Evolutionary conservation across 306 rosid genomes (phyloP), one percentile per base, ranked within the genome.

Genomic region (Heteromeles arbutifolia): DNA sequence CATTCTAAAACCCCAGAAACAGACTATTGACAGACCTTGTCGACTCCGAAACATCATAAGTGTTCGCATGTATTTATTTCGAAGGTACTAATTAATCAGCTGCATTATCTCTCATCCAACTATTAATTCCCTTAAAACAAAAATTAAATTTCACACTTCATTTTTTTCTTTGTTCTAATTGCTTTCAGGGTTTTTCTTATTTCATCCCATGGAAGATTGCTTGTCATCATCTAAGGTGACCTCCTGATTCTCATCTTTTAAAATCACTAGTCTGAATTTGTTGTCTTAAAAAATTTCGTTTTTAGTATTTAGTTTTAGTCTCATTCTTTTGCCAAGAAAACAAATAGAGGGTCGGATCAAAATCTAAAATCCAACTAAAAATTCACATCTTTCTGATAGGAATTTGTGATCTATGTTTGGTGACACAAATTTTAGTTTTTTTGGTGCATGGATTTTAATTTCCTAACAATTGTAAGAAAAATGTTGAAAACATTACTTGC

Each of bases 191-290:
- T 70, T 25, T 17, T 41, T 67, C 63, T 45, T 4, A 57, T 6
- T 65, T 68, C 25, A 61, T 32, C 54, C 21, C 57, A 74, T 58
- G 83, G 71, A 67, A 48, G 61, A 58, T 31, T 44, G 44, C 67
- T 31, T 4, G 19, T 13, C 69, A 65, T 79, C 53, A 57, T 67
- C 79, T 2, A 74, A 80, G 83, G 83, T 74, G 67, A 67, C n/a
- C n/a, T 56, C 28, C 11, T 70, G 8, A 21, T 25, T 58, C 43
- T 15, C 29, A 25, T 52, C 7, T 65, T 18, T 25, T 14, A 39
- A 67, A 1, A 26, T 12, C 15, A 13, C 39, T 37, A 1, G 41
- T 63, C 13, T 50, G 18, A 15, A 12, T 31, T 1, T 7, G 14
- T 39, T 1, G 41, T 29, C 13, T 56, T 5, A 53, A 61, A 10